Base-by-base conservation (phyloP, 208 protist species). In the Phytomonas serpens region DNA sequence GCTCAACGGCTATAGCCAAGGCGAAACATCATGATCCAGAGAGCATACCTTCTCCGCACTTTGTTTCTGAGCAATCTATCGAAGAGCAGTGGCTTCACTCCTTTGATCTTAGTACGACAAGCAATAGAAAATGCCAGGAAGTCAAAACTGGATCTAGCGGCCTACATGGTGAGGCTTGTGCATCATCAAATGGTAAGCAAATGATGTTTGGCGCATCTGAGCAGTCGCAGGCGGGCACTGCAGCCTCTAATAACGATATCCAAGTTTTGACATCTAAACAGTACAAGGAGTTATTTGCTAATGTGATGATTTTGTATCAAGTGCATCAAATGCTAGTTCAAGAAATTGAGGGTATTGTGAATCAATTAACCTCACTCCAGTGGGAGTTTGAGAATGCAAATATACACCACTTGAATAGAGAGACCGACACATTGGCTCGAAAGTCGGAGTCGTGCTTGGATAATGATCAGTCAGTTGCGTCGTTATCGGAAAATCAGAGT, bases 281-380 rank as follows among this genome's bases (percentile, higher is more conserved):
- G 71, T 78, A 89, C 65, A 86, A 87, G 81, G 77, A 82, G 29
- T 72, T 93, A 29, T 95, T 95, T 73, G 81, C 85, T 6, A 95
- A 95, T 69, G 76, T 92, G 11, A 61, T 77, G 19, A 83, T 83
- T 5, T 70, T 95, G 37, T 79, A 85, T 67, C 67, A 32, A 65
- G 72, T 81, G 31, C 87, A 95, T 42, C 14, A 74, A 29, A 37
- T 57, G 34, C 52, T 95, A 64, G 73, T 93, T 67, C 67, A 75
- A 36, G 69, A 81, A 38, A 77, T 95, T 5, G 80, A 84, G 32
- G 65, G 42, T 11, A 67, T 78, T 42, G 37, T 90, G 13, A 64
- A 62, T 61, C 65, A 77, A 1, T 57, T 57, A 57, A 27, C 19
- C 47, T 57, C 47, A 19, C 47, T 57, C 16, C 47, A 27, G 16